Base-by-base conservation (phyloP, 441 rosid genomes). In the Erodium texanum region DNA sequence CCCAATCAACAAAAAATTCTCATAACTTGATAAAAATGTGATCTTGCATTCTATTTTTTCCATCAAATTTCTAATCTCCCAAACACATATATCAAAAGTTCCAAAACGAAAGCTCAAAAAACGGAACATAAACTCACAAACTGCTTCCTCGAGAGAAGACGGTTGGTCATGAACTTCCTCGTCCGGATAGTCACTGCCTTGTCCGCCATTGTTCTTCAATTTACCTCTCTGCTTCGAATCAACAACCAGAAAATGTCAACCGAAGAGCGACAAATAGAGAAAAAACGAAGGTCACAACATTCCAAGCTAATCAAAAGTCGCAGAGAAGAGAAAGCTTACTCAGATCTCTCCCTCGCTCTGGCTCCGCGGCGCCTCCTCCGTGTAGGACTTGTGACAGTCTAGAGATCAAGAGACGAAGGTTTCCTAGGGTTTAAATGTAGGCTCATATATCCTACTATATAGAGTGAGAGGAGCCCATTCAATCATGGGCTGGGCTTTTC, bases 311-410 rank as follows among this genome's bases (percentile, higher is more conserved):
- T n/a, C 20, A n/a, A 52, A 5, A 52, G 59, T 52, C 18, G 20
- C 59, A 18, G 59, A 52, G 59, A 52, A 52, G 59, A 52, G 5
- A 11, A n/a, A 52, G 59, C 59, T 52, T 52, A 52, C 59, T 52
- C 59, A 10, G 59, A 52, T 52, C 59, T 52, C 59, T 52, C 58
- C 19, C 58, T 16, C 19, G 58, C 10, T 41, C 58, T n/a, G 58
- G 58, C 58, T 50, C 59, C 59, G 59, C 59, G 59, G 59, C 59
- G 59, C 59, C 15, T 52, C 22, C 22, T 52, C 59, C 22, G 59
- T 52, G 50, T 43, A 52, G 59, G 59, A 23, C 59, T 52, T 16
- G 59, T 52, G 59, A 52, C 22, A 52, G 59, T 52, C 22, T 52
- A 52, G 59, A 52, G 59, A 52, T 52, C 59, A n/a, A 52, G 7